A percentile compares a stretch with the other conserved stretches of the same genome.
These are phyloP conservation scores for Platanthera zijinensis DNA, from an alignment of 106 monocot species.

Conservation along the genomic window DNA sequence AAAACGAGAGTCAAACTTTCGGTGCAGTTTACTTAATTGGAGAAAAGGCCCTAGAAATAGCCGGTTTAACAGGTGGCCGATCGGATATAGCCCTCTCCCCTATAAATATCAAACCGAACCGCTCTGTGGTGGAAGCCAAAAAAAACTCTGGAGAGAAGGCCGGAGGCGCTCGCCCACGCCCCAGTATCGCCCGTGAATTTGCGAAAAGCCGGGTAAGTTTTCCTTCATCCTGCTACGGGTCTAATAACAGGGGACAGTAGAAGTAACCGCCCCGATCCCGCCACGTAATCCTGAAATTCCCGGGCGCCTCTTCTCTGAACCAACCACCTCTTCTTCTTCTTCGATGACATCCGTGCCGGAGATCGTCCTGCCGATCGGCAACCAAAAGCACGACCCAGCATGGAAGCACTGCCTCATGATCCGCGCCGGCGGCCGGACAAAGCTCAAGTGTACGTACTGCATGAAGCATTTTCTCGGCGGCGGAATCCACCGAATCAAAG, in stretches of 20 bases:
- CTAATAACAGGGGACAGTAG: no score
- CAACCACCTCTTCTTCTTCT: background rate
- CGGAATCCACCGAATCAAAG: conserved; percentile 93
- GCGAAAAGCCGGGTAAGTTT: conserved; percentile 11
- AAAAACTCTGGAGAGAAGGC: conserved; percentile 3
- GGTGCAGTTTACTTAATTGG: no score
- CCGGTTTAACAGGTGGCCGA: conserved; percentile 33
- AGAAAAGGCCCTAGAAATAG: background rate
- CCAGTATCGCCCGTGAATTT: background rate
- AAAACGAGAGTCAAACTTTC: no score
- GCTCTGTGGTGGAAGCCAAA: background rate
- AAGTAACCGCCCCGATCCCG: background rate
- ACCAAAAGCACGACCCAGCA: conserved; percentile 98
- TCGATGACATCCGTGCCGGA: conserved; percentile 41
- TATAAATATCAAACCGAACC: conserved; percentile 40
- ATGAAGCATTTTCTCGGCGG: conserved; percentile 77
- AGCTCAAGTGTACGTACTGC: conserved; percentile 83
- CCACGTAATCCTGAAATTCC: background rate
- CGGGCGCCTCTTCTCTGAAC: background rate
- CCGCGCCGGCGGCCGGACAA: conserved; percentile 45
- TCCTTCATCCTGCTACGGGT: no score
- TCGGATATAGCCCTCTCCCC: background rate
- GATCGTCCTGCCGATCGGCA: conserved; percentile 74
- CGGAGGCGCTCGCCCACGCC: background rate
- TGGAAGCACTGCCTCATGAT: conserved; percentile 38